Base-by-base conservation (phyloP, 2,329 filamentous ascomycete genomes). In the Mariannaea sp. region DNA sequence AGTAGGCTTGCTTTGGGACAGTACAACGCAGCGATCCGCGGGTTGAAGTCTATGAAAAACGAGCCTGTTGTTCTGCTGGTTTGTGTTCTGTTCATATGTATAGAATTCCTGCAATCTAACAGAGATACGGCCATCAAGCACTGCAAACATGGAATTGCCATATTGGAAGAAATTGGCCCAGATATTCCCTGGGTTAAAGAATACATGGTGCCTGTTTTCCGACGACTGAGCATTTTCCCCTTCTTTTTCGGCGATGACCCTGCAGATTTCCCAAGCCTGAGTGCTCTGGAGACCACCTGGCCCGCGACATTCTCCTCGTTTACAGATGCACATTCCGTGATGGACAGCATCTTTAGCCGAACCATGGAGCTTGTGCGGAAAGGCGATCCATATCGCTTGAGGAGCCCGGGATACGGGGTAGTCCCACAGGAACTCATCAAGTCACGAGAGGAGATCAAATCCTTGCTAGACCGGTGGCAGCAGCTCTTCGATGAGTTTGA, bases 81-180 rank as follows among this genome's bases (percentile, higher is more conserved):
- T 10, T 59, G 56, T 13, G 32, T 59, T 0, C 56, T 59, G 6
- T 59, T 59, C 1, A 20, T 58, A 2, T 59, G 57, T 5, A 59
- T 59, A 1, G 56, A 59, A 32, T 56, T 49, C 26, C 17, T 59
- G 2, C 57, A 59, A 1, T 54, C 52, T 8, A 49, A 59, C 3
- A 30, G 52, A 12, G 33, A 56, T 3, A 45, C 57, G 0, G 53
- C 56, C 0, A 14, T 59, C 1, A 26, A 49, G n/a, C 56, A 59
- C 13, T 56, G 57, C 33, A 47, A 38, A 16, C 17, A 36, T 14
- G 44, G 44, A 1, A 38, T 39, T 13, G 44, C 13, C 17, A 47
- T 1, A 20, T 47, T 39, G 56, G 52, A 59, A 14, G 12, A 35
- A 17, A 39, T 39, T 24, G 36, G 36, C 7, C 4, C 52, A 38